Evolutionary conservation across 441 rosid genomes (phyloP).

Genomic region (Pelargonium cotyledonis): DNA sequence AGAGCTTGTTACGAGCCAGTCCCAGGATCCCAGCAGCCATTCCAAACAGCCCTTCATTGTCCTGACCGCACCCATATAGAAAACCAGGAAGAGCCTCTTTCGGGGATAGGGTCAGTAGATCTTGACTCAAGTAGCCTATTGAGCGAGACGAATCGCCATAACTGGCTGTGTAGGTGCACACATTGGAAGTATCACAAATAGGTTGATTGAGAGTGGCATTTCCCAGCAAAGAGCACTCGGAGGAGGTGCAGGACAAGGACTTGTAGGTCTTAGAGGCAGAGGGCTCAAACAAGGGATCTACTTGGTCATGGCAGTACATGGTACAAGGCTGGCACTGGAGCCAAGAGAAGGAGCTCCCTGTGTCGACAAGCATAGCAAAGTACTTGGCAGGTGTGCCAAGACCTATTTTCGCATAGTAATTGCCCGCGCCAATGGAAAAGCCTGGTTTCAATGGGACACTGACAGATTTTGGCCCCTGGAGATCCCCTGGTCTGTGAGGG

Average conservation of each 20-base stretch:
- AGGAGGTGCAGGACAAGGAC: conserved; percentile 18
- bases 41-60: conserved; percentile 34
- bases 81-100: conserved; percentile 26
- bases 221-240: conserved; percentile 28
- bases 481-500: not conserved
- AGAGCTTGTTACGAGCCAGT: conserved; percentile 36
- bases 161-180: conserved; percentile 33
- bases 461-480: conserved; percentile 4
- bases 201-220: conserved; percentile 25
- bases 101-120: conserved; percentile 28
- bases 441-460: conserved; percentile 19
- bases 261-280: conserved; percentile 31
- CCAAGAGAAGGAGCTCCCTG: conserved; percentile 12
- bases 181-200: not conserved
- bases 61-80: conserved; percentile 42
- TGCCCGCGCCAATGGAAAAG: conserved; percentile 7
- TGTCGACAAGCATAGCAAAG: conserved; percentile 9
- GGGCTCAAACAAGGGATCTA: conserved; percentile 35
- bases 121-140: conserved; percentile 37
- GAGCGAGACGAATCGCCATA: conserved; percentile 43
- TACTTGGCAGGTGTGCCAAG: conserved; percentile 11
- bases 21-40: conserved; percentile 41
- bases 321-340: conserved; percentile 27
- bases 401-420: conserved; percentile 9
- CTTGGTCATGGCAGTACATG: conserved; percentile 31